Percentiles rank a stretch among this genome's conserved stretches.
phyloP scores from a whole-genome alignment of 2,329 filamentous ascomycete genomes.

The Nigrospora oryzae region DNA sequence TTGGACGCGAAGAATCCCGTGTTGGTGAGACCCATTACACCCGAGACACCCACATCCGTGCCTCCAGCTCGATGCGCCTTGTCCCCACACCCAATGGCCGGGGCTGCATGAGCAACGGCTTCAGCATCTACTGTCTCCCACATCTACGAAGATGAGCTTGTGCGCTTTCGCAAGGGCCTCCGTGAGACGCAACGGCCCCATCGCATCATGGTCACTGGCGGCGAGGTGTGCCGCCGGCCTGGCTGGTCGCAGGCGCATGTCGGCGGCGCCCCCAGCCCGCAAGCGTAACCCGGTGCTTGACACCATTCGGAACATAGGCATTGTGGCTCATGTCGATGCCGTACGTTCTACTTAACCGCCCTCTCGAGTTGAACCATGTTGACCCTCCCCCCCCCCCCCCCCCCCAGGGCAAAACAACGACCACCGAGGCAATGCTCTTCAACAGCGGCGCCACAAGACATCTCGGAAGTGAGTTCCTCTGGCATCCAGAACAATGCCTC shows the following conservation, averaged over 20 bases:
- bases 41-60: too few relatives aligned
- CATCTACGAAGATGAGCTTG: constrained; percentile 14
- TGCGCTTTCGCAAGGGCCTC: constrained; percentile 14
- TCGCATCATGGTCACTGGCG: constrained; percentile 8
- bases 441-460: constrained; percentile 85
- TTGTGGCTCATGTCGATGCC: constrained; percentile 97
- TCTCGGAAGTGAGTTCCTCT: constrained; percentile 54
- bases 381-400: background rate
- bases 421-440: constrained; percentile 97
- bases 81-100: too few relatives aligned
- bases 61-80: too few relatives aligned
- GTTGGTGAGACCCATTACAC: too few relatives aligned
- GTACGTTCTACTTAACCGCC: constrained; percentile 26
- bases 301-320: constrained; percentile 87
- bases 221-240: constrained; percentile 4
- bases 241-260: constrained; percentile 6
- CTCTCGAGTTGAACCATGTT: background rate
- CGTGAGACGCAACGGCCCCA: constrained; percentile 11
- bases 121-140: too few relatives aligned
- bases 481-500: background rate
- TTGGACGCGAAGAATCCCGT: too few relatives aligned
- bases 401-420: constrained; percentile 81
- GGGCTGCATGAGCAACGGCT: too few relatives aligned
- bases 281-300: constrained; percentile 33
- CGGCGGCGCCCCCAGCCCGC: constrained; percentile 6